phyloP scores from a whole-genome alignment of 83 land plant genomes.

The Picea abies region DNA sequence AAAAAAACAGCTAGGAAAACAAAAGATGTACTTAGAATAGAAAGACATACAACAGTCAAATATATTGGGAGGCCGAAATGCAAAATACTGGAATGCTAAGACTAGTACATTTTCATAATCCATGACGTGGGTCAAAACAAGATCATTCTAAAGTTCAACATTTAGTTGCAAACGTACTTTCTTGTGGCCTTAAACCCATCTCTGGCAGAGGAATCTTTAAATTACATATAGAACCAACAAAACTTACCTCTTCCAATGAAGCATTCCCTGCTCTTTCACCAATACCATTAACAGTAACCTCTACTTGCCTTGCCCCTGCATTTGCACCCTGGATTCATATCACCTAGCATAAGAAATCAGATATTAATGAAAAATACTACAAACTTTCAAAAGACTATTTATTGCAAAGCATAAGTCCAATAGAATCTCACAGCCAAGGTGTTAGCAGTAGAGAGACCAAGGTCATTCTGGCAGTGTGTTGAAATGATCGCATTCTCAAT shows the following conservation, averaged over 20 bases:
- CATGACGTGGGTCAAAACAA: no score
- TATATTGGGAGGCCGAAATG: no score
- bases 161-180: neutral
- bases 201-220: neutral
- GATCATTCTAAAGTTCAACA: no score
- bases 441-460: conserved; percentile 95
- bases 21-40: no score
- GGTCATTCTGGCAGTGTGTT: conserved; percentile 98
- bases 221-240: neutral
- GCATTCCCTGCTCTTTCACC: conserved; percentile 99
- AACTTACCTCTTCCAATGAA: conserved; percentile 79
- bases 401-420: neutral
- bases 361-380: neutral
- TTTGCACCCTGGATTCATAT: conserved; percentile 49
- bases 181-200: neutral
- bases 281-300: conserved; percentile 97
- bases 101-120: no score
- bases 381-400: conserved; percentile 11
- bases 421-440: conserved; percentile 64
- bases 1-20: no score
- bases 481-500: conserved; percentile 91
- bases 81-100: no score
- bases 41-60: no score
- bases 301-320: conserved; percentile 95
- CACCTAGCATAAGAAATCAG: conserved; percentile 8